Percentiles rank a stretch among this genome's conserved stretches.
phyloP scores from a whole-genome alignment of 2,329 filamentous ascomycete species.

The Venturia pyrina region DNA sequence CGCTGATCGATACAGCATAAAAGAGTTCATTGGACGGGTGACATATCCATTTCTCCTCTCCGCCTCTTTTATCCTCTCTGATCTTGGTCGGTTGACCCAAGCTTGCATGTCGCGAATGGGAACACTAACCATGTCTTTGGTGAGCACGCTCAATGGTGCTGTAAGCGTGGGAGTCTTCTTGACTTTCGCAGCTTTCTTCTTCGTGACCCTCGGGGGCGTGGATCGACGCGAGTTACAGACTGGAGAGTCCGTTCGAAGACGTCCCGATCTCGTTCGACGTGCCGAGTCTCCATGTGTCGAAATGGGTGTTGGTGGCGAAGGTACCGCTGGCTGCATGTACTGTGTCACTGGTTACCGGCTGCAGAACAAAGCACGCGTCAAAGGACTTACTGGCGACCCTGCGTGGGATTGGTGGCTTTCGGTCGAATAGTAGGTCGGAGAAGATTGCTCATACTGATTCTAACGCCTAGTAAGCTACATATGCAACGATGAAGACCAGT shows the following conservation, averaged over 20 bases:
- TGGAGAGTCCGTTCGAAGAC: conserved; percentile 25
- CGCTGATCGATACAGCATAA: conserved; percentile 93
- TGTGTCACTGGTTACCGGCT: neutral
- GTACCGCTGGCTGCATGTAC: conserved; percentile 8
- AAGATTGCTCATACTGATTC: conserved; percentile 6
- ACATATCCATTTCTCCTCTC: conserved; percentile 66
- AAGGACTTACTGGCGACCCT: conserved; percentile 9
- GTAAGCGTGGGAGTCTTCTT: conserved; percentile 45
- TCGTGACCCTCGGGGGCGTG: conserved; percentile 23
- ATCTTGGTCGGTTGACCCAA: conserved; percentile 64
- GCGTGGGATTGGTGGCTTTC: conserved; percentile 8
- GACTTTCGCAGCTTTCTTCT: conserved; percentile 35
- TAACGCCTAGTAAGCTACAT: neutral
- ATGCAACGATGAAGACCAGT: neutral
- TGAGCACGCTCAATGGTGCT: conserved; percentile 61
- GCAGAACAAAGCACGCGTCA: neutral
- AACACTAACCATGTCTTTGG: conserved; percentile 50
- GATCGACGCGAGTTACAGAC: conserved; percentile 19
- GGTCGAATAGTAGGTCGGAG: conserved; percentile 5
- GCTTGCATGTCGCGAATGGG: conserved; percentile 66
- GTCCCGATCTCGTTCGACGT: conserved; percentile 30
- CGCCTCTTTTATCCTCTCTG: conserved; percentile 58
- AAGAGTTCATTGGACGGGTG: conserved; percentile 91
- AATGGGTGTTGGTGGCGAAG: conserved; percentile 33
- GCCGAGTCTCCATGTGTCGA: conserved; percentile 31